Conservation (phyloP, 805 yeast genomes). For the Suhomyces faveliae region DNA sequence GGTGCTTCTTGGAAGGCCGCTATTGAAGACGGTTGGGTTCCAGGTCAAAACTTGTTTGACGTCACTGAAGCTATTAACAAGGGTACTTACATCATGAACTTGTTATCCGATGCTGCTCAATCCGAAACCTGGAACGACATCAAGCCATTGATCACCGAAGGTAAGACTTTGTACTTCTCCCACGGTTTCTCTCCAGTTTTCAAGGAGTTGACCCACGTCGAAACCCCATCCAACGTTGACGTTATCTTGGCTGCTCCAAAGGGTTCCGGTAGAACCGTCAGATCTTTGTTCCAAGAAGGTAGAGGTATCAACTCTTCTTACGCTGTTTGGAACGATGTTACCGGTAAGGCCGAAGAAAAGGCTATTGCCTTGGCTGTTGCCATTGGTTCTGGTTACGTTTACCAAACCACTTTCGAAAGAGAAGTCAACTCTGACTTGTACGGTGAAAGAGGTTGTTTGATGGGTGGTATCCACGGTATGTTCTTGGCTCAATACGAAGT, state of each 20-base stretch:
- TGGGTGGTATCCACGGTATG: conserved; percentile 99
- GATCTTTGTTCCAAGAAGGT: conserved; percentile 99
- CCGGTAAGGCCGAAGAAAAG: conserved; percentile 99
- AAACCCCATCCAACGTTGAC: conserved; percentile 90
- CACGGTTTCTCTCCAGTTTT: conserved; percentile 99
- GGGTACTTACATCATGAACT: conserved; percentile 96
- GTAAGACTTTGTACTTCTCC: conserved; percentile 97
- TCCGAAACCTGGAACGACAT: conserved; percentile 93
- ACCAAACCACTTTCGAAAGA: conserved; percentile 98
- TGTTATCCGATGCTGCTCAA: conserved; percentile 98
- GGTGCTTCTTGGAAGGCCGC: conserved; percentile 99
- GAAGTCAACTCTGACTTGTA: conserved; percentile 98
- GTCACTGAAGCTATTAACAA: conserved; percentile 88
- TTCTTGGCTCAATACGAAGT: conserved; percentile 99
- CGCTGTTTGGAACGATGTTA: conserved; percentile 99
- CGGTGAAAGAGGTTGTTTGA: conserved; percentile 99
- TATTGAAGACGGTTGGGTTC: conserved; percentile 99
- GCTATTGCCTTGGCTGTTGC: conserved; percentile 98
- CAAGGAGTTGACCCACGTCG: conserved; percentile 96
- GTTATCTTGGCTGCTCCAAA: conserved; percentile 99
- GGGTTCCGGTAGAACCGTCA: conserved; percentile 99
- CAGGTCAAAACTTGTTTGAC: conserved; percentile 96
- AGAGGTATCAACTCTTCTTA: conserved; percentile 99
- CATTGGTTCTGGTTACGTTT: conserved; percentile 99
- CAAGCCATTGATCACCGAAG: conserved; percentile 92